Evolutionary conservation across 441 rosid species (phyloP).

Genomic region (Erodium moschatum): DNA sequence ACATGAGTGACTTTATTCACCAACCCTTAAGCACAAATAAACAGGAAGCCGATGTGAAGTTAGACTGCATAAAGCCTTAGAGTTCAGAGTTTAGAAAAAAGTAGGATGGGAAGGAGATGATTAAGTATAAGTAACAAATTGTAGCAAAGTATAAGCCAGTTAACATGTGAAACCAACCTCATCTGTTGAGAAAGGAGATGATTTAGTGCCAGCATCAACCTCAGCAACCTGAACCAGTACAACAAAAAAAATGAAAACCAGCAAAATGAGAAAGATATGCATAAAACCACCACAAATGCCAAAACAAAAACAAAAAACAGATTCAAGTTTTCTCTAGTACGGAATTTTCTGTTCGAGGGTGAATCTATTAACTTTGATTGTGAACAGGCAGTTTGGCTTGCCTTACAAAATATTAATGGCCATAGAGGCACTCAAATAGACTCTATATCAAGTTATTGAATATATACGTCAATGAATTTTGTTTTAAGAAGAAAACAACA

Average conservation of each 20-base stretch:
- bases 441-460: no score
- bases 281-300: slow-evolving; percentile 3
- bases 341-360: not conserved
- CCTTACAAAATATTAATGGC: not conserved
- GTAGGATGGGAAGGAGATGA: not conserved
- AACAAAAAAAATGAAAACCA: slow-evolving; percentile 8
- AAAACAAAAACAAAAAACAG: not conserved
- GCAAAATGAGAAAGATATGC: not conserved
- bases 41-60: not conserved
- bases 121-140: no score
- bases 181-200: slow-evolving; percentile 40
- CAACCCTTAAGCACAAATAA: not conserved
- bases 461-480: no score
- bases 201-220: slow-evolving; percentile 27
- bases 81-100: not conserved
- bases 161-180: slow-evolving; percentile 37
- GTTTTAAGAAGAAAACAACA: no score
- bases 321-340: not conserved
- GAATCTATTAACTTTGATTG: not conserved
- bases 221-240: slow-evolving; percentile 39
- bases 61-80: not conserved
- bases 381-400: not conserved
- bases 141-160: not conserved
- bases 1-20: not conserved
- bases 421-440: no score